A percentile compares a stretch with the other conserved stretches of the same genome.
Conservation (phyloP, 2,329 filamentous ascomycete genomes). For the Dothidotthia symphoricarpi region DNA sequence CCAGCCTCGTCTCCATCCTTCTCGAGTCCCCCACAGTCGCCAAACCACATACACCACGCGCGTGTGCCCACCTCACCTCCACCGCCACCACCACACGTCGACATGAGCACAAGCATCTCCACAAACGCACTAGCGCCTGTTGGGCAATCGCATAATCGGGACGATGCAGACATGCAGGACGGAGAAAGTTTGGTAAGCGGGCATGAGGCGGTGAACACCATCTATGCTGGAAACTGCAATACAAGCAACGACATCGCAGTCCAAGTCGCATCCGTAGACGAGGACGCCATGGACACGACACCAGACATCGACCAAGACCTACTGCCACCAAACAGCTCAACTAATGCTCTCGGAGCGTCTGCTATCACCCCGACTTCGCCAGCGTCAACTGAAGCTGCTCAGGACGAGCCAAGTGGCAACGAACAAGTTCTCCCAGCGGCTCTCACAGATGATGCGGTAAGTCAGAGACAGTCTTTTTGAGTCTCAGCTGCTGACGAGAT, state of each 20-base stretch:
- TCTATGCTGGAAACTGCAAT: slow-evolving; percentile 6
- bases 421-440: slow-evolving; percentile 8
- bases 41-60: slow-evolving; percentile 27
- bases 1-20: slow-evolving; percentile 36
- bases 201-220: slow-evolving; percentile 7
- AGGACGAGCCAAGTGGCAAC: slow-evolving; percentile 8
- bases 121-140: slow-evolving; percentile 30
- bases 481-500: slow-evolving; percentile 9
- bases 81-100: slow-evolving; percentile 22
- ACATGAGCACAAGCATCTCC: slow-evolving; percentile 39
- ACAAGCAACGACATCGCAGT: slow-evolving; percentile 17
- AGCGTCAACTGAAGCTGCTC: slow-evolving; percentile 9
- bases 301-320: slow-evolving; percentile 30
- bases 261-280: slow-evolving; percentile 32
- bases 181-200: slow-evolving; percentile 21
- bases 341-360: slow-evolving; percentile 10
- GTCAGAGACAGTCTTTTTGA: neutral
- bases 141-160: slow-evolving; percentile 40
- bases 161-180: slow-evolving; percentile 38
- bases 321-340: slow-evolving; percentile 24
- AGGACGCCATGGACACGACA: slow-evolving; percentile 43
- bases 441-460: slow-evolving; percentile 15
- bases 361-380: slow-evolving; percentile 17
- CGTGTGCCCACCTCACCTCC: slow-evolving; percentile 29
- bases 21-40: slow-evolving; percentile 33